A percentile compares a stretch with the other conserved stretches of the same genome.
phyloP scores from a whole-genome alignment of 805 yeast genomes.

The Torulaspora indica region DNA sequence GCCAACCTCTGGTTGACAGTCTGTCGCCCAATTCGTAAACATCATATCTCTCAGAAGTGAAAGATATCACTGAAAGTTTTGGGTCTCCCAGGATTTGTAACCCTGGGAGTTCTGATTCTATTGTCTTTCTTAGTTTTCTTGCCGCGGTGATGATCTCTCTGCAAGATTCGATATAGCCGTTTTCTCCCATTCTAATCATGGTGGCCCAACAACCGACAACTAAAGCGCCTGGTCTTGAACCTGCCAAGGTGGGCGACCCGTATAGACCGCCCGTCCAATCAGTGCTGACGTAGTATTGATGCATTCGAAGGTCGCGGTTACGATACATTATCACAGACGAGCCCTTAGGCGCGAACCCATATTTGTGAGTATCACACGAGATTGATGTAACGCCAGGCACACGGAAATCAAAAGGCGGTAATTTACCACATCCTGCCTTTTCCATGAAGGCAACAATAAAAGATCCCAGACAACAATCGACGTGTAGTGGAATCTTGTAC shows the following conservation, averaged over 20 bases:
- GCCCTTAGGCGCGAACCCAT: conserved; percentile 98
- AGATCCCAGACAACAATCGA: conserved; percentile 94
- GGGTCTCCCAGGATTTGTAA: conserved; percentile 83
- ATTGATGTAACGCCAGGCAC: conserved; percentile 93
- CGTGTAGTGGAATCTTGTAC: conserved; percentile 81
- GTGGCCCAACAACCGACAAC: conserved; percentile 99
- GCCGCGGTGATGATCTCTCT: conserved; percentile 63
- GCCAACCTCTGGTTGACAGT: conserved; percentile 65
- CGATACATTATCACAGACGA: conserved; percentile 91
- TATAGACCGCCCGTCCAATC: conserved; percentile 95
- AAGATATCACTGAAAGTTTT: conserved; percentile 71
- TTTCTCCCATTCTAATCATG: conserved; percentile 69
- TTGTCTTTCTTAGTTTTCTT: conserved; percentile 47
- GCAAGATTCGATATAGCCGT: conserved; percentile 73
- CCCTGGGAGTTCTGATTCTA: conserved; percentile 47
- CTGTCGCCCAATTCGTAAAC: conserved; percentile 77
- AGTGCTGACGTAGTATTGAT: conserved; percentile 77
- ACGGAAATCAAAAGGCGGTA: conserved; percentile 70
- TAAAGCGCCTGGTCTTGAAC: conserved; percentile 94
- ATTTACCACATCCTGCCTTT: conserved; percentile 47
- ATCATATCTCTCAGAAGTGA: conserved; percentile 56
- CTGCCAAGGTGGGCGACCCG: conserved; percentile 95
- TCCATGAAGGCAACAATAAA: conserved; percentile 79
- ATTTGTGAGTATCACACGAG: conserved; percentile 98
- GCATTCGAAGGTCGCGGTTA: conserved; percentile 54